Percentiles rank a stretch among this genome's conserved stretches.
phyloP scores from a whole-genome alignment of 1,139 yeast species.

The Debaryomycetaceae sp. region DNA sequence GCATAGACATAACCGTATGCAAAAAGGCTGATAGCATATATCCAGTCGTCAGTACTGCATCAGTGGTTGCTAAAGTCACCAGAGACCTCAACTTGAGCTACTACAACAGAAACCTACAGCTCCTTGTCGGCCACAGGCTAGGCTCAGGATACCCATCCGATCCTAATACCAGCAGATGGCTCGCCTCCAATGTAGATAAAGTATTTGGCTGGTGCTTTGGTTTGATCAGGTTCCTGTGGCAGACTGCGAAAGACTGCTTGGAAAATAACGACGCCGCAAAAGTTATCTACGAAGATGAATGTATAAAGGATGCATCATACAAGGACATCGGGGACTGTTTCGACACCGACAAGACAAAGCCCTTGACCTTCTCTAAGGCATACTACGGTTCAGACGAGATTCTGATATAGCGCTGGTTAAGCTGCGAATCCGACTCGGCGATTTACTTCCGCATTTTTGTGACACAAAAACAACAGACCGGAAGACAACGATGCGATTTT shows the following conservation, averaged over 20 bases:
- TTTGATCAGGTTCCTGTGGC: constrained; percentile 88
- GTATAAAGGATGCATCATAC: constrained; percentile 27
- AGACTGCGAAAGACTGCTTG: constrained; percentile 76
- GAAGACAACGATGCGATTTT: constrained; percentile 15
- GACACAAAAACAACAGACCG: constrained; percentile 9
- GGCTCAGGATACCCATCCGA: constrained; percentile 97
- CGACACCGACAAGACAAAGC: constrained; percentile 1
- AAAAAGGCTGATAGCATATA: constrained; percentile 94
- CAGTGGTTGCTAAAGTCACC: constrained; percentile 96
- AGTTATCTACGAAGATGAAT: constrained; percentile 40
- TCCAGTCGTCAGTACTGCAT: constrained; percentile 93
- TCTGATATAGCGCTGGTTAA: constrained; percentile 4
- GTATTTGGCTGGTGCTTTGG: constrained; percentile 85
- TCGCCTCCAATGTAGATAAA: constrained; percentile 57
- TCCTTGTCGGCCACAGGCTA: constrained; percentile 34
- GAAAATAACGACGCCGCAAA: constrained; percentile 47
- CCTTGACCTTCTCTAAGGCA: constrained; percentile 4
- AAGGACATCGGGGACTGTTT: constrained; percentile 31
- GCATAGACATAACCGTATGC: constrained; percentile 73
- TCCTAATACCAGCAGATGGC: constrained; percentile 77
- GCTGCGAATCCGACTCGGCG: constrained; percentile 4
- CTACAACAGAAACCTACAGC: constrained; percentile 19
- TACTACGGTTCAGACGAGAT: constrained; percentile 8
- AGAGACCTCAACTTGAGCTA: constrained; percentile 67
- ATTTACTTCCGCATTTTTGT: constrained; percentile 6